These are phyloP conservation scores for Ascochyta koolunga DNA, from an alignment of 2,329 filamentous ascomycete genomes.

Conservation along the genomic window DNA sequence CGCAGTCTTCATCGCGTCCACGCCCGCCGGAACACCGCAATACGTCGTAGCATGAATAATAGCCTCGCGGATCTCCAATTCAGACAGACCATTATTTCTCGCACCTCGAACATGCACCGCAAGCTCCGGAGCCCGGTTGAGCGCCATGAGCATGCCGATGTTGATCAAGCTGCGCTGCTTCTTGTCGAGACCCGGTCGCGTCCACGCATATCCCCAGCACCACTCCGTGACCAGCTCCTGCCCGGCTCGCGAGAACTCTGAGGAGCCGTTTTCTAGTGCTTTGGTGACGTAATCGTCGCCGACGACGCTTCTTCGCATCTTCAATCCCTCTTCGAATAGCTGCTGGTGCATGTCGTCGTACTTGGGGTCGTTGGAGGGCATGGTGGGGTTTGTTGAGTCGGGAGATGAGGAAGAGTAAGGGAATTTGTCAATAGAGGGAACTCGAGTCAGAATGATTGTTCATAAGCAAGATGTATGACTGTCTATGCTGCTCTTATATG, in stretches of 20 bases:
- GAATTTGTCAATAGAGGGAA: too few species aligned
- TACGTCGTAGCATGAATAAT: conserved; percentile 59
- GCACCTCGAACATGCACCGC: conserved; percentile 68
- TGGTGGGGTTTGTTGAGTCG: conserved; percentile 12
- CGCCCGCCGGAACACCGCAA: conserved; percentile 61
- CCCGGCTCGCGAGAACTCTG: conserved; percentile 64
- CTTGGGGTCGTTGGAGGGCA: conserved; percentile 50
- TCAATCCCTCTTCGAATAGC: conserved; percentile 66
- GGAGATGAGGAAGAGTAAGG: not conserved
- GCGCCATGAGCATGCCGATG: conserved; percentile 68
- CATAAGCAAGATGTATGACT: not conserved
- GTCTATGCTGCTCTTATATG: not conserved
- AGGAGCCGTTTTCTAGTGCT: conserved; percentile 61
- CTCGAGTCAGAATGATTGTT: too few species aligned
- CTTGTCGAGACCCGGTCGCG: conserved; percentile 65
- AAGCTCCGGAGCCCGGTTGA: conserved; percentile 65
- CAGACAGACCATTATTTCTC: conserved; percentile 66
- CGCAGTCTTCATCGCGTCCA: conserved; percentile 61
- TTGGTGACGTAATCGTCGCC: conserved; percentile 67
- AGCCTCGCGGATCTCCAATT: conserved; percentile 68
- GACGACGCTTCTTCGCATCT: conserved; percentile 65
- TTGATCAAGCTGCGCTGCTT: conserved; percentile 68
- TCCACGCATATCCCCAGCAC: conserved; percentile 70
- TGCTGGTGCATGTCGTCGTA: conserved; percentile 57
- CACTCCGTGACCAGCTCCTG: conserved; percentile 69